phyloP scores from a whole-genome alignment of 495 filamentous ascomycete genomes.

The Elasticomyces elasticus region DNA sequence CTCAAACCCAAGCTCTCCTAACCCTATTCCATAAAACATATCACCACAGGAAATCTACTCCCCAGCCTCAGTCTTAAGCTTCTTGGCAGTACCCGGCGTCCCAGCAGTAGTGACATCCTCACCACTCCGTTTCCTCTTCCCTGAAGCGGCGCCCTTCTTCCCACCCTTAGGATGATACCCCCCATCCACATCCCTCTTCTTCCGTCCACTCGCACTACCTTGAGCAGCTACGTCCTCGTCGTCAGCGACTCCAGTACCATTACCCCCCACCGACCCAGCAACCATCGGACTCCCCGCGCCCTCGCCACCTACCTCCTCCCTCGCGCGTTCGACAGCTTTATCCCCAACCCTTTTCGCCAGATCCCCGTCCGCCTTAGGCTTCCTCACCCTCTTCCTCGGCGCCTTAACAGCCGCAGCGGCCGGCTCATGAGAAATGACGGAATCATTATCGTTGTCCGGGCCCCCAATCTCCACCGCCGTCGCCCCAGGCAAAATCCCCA shows the following conservation, averaged over 20 bases:
- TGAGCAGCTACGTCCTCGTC: conserved; percentile 45
- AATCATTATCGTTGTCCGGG: conserved; percentile 59
- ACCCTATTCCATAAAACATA: no score
- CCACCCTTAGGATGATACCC: conserved; percentile 54
- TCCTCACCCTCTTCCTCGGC: not conserved
- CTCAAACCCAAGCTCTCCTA: no score
- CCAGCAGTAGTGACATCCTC: not conserved
- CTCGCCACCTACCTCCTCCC: no score
- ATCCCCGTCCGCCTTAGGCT: no score
- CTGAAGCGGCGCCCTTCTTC: no score
- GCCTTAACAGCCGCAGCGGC: not conserved
- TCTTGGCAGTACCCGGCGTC: conserved; percentile 29
- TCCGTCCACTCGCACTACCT: conserved; percentile 36
- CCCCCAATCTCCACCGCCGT: not conserved
- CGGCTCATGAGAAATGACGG: conserved; percentile 33
- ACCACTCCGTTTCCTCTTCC: conserved; percentile 10
- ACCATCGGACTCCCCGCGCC: not conserved
- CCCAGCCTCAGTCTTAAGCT: not conserved
- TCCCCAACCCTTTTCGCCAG: conserved; percentile 21
- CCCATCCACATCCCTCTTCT: conserved; percentile 58
- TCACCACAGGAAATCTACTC: no score
- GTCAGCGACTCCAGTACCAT: conserved; percentile 16
- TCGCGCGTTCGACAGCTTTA: conserved; percentile 22
- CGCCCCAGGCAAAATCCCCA: not conserved
- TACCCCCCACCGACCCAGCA: not conserved